These are phyloP conservation scores for Sphagnurus paluster DNA, from an alignment of 1,284 basidiomycete species.

Conservation along the genomic window DNA sequence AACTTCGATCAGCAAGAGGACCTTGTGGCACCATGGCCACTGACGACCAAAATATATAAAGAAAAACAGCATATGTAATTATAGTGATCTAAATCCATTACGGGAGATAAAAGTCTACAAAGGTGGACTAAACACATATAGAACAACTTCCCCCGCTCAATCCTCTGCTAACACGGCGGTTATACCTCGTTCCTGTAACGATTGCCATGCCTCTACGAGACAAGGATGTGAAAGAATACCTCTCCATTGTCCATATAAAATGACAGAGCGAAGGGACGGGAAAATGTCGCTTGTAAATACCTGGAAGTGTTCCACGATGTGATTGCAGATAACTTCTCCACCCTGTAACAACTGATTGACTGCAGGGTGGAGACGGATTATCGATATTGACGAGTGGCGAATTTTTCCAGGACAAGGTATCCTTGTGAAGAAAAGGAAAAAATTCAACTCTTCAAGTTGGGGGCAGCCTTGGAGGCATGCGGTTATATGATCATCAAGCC, in stretches of 20 bases:
- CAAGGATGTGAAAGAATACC: constrained; percentile 32
- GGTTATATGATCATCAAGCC: constrained; percentile 45
- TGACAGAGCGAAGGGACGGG: constrained; percentile 38
- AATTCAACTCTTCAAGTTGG: constrained; percentile 52
- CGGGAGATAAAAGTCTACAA: no score
- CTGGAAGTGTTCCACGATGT: constrained; percentile 47
- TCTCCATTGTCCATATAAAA: constrained; percentile 54
- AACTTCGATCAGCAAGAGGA: no score
- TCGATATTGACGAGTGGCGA: constrained; percentile 36
- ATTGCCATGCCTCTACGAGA: constrained; percentile 26
- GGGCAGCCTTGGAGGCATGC: constrained; percentile 47
- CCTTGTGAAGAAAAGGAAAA: constrained; percentile 54
- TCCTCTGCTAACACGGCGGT: neutral
- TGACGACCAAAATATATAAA: no score
- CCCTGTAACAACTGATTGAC: constrained; percentile 39
- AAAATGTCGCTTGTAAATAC: constrained; percentile 37
- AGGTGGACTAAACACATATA: no score
- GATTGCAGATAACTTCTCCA: constrained; percentile 38
- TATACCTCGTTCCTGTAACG: constrained; percentile 16
- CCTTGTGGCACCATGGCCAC: no score
- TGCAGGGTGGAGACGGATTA: constrained; percentile 51
- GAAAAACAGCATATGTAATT: no score
- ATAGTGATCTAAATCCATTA: no score
- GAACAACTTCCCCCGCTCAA: neutral
- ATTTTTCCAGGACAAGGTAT: constrained; percentile 26